Conservation (phyloP, 306 rosid genomes). For the Fragaria iinumae region DNA sequence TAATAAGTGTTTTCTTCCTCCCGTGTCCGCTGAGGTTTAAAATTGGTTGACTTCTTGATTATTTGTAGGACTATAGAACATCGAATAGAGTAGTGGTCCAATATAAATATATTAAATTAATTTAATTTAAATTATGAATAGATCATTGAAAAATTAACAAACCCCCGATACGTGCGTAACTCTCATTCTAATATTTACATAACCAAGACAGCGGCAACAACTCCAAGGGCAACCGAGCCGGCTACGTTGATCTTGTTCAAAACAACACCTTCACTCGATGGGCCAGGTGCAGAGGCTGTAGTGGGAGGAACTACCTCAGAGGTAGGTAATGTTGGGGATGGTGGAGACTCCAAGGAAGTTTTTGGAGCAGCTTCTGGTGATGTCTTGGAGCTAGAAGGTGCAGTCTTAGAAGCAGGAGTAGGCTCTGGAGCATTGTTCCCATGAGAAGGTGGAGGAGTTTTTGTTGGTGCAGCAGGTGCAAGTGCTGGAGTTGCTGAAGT, state of each 20-base stretch:
- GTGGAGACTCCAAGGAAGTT: constrained; percentile 5
- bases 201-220: constrained; percentile 30
- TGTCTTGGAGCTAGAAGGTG: constrained; percentile 18
- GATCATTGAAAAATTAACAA: neutral
- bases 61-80: no score
- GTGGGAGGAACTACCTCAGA: neutral
- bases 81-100: no score
- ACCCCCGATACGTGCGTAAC: neutral
- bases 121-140: no score
- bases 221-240: constrained; percentile 36
- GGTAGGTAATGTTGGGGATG: constrained; percentile 19
- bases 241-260: constrained; percentile 11
- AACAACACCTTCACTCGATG: constrained; percentile 3
- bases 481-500: neutral
- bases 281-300: constrained; percentile 3
- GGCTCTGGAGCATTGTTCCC: neutral
- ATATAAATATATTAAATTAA: no score
- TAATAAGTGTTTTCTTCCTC: no score
- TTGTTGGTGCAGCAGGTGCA: neutral
- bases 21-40: no score
- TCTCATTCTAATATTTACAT: constrained; percentile 18
- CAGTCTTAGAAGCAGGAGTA: constrained; percentile 21
- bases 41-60: no score
- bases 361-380: constrained; percentile 11
- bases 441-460: constrained; percentile 6